Conservation (phyloP, 768 basidiomycete species). For the Coprinopsis sp. region DNA sequence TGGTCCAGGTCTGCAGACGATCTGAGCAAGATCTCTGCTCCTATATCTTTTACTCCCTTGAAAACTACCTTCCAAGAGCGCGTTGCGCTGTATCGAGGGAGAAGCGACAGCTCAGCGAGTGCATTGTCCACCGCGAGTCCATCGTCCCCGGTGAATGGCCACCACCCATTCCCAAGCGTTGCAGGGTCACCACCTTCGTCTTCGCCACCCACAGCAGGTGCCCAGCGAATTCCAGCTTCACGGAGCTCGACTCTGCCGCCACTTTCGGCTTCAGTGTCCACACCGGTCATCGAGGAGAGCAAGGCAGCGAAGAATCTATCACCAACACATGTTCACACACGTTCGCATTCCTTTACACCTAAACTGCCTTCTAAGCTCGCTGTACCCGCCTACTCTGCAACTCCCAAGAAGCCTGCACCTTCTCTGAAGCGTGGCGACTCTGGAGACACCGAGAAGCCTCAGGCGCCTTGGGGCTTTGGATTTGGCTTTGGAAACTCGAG, state of each 20-base stretch:
- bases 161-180: constrained; percentile 41
- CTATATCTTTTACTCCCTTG: constrained; percentile 29
- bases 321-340: constrained; percentile 49
- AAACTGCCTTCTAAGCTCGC: constrained; percentile 67
- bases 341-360: constrained; percentile 68
- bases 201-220: constrained; percentile 4
- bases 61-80: constrained; percentile 56
- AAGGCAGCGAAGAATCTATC: constrained; percentile 16
- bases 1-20: constrained; percentile 85
- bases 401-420: constrained; percentile 36
- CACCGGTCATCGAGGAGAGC: constrained; percentile 33
- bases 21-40: constrained; percentile 49
- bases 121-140: constrained; percentile 32
- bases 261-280: constrained; percentile 48
- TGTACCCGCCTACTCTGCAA: constrained; percentile 46
- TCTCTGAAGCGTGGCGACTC: constrained; percentile 5
- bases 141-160: constrained; percentile 26
- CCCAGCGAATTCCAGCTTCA: constrained; percentile 16
- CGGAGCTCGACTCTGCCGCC: constrained; percentile 30
- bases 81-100: constrained; percentile 60
- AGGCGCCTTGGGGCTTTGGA: constrained; percentile 21
- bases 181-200: constrained; percentile 27
- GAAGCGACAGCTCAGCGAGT: constrained; percentile 54
- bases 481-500: constrained; percentile 16
- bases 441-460: constrained; percentile 52